Evolutionary conservation across 2,329 filamentous ascomycete species (phyloP).

Genomic region (Penicillium decumbens): DNA sequence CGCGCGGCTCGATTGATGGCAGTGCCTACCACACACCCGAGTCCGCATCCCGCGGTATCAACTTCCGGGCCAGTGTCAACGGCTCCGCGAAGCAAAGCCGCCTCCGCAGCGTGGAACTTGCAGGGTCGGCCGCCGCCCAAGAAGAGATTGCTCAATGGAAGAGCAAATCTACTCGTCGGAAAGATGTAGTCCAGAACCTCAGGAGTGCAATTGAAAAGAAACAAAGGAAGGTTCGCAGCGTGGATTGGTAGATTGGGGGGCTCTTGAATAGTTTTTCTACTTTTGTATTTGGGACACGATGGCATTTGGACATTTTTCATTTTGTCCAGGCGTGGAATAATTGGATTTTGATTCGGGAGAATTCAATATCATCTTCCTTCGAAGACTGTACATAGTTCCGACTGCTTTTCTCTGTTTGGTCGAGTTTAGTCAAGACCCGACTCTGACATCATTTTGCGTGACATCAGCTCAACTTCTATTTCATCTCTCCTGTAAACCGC

Average conservation of each 20-base stretch:
- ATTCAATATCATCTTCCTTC: neutral
- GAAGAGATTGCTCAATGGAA: constrained; percentile 36
- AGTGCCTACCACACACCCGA: constrained; percentile 42
- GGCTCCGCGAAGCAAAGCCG: constrained; percentile 32
- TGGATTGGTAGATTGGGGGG: constrained; percentile 24
- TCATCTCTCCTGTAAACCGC: neutral
- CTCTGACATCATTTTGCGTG: constrained; percentile 20
- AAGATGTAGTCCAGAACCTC: constrained; percentile 34
- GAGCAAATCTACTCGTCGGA: constrained; percentile 34
- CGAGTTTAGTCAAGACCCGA: constrained; percentile 9
- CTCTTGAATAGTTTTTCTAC: neutral
- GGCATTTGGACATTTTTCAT: constrained; percentile 5
- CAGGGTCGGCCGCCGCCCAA: constrained; percentile 19
- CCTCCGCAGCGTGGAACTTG: constrained; percentile 30
- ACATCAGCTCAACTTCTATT: constrained; percentile 14
- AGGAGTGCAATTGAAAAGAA: constrained; percentile 36
- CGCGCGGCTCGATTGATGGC: constrained; percentile 33
- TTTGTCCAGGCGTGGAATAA: constrained; percentile 12
- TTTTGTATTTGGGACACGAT: neutral
- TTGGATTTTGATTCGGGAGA: neutral
- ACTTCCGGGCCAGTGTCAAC: constrained; percentile 35
- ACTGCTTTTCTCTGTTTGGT: neutral
- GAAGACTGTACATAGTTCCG: constrained; percentile 14
- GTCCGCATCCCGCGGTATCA: constrained; percentile 31
- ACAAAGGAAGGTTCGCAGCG: constrained; percentile 30